Evolutionary conservation across 345 rosid species (phyloP).

Genomic region (Sonneratia caseolaris): DNA sequence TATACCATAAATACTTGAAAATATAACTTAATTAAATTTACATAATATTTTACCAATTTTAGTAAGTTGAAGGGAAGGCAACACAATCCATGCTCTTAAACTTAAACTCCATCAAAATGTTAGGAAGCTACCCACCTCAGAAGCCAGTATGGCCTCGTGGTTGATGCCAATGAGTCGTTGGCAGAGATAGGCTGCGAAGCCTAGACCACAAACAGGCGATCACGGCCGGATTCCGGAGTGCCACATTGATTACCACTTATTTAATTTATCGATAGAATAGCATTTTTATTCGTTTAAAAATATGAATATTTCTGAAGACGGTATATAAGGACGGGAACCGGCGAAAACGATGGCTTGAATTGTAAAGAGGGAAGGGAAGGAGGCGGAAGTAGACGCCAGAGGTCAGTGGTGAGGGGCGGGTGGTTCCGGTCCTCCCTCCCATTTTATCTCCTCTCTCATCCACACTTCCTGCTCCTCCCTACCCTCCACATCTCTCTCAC

Average conservation of each 20-base stretch:
- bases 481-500: constrained; percentile 4
- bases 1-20: too few species aligned
- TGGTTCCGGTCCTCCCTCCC: constrained; percentile 31
- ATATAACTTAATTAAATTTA: too few species aligned
- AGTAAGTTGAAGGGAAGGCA: too few species aligned
- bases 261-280: neutral
- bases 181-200: neutral
- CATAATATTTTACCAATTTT: too few species aligned
- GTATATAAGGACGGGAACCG: neutral
- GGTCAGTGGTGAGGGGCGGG: constrained; percentile 31
- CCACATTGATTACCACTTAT: constrained; percentile 5
- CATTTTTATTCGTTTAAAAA: neutral
- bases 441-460: constrained; percentile 28
- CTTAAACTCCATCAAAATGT: too few species aligned
- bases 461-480: constrained; percentile 15
- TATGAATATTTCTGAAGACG: neutral
- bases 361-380: neutral
- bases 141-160: too few species aligned
- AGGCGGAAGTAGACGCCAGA: constrained; percentile 11
- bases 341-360: neutral
- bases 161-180: neutral
- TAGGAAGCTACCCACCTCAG: too few species aligned
- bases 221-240: neutral
- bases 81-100: too few species aligned
- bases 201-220: neutral